Evolutionary conservation across 2,329 filamentous ascomycete species (phyloP).

Genomic region (Ceratocystis alfenasii): DNA sequence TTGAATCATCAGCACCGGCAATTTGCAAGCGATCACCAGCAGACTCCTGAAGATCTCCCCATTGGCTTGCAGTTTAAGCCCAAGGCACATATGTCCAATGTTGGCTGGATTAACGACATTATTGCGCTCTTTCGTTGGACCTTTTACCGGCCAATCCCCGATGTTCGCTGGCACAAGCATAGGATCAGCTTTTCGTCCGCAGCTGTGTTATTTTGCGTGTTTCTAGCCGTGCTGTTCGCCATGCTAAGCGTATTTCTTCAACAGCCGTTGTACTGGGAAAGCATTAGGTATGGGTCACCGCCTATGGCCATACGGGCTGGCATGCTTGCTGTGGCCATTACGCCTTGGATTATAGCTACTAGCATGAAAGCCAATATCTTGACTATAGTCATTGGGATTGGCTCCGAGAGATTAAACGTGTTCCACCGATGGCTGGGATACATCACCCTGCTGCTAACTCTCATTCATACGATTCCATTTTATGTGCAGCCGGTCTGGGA

Average conservation of each 20-base stretch:
- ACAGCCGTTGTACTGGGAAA: conserved; percentile 79
- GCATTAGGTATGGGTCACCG: conserved; percentile 76
- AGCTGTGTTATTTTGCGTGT: conserved; percentile 55
- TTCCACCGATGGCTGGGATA: conserved; percentile 88
- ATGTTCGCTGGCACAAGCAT: conserved; percentile 54
- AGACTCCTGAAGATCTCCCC: neutral
- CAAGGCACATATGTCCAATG: conserved; percentile 64
- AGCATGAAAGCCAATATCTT: conserved; percentile 87
- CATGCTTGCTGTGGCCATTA: conserved; percentile 83
- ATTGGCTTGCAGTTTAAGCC: conserved; percentile 40
- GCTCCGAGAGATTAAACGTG: conserved; percentile 83
- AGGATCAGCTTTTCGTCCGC: conserved; percentile 71
- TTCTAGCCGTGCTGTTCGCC: conserved; percentile 58
- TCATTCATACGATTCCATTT: conserved; percentile 80
- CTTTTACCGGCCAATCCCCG: conserved; percentile 77
- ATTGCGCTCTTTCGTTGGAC: conserved; percentile 77
- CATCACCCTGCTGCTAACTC: conserved; percentile 65
- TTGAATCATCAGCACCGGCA: conserved; percentile 2
- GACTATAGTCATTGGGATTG: conserved; percentile 74
- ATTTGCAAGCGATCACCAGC: neutral
- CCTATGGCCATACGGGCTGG: conserved; percentile 76
- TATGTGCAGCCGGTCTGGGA: conserved; percentile 83
- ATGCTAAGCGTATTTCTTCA: conserved; percentile 74
- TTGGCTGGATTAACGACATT: conserved; percentile 61
- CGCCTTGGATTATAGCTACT: conserved; percentile 82